Conservation (phyloP, 352 stramenopile species). For the Phytophthora meadii region DNA sequence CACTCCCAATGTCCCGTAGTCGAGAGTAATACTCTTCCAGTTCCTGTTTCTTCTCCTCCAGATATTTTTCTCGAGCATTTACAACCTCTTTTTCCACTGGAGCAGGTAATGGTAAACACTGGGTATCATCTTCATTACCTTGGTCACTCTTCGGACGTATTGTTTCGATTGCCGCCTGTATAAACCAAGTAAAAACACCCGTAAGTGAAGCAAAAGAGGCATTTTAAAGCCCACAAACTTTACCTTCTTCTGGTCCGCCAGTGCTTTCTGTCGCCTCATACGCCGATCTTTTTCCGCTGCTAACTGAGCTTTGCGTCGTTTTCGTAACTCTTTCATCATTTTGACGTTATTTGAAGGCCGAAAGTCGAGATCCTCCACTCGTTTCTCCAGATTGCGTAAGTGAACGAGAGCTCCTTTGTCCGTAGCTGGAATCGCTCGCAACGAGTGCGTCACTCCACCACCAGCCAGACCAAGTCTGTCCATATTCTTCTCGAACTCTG, state of each 20-base stretch:
- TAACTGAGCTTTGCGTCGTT: conserved; percentile 68
- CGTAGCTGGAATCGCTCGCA: conserved; percentile 48
- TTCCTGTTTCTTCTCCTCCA: conserved; percentile 47
- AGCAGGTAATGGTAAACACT: background rate
- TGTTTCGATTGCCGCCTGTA: conserved; percentile 12
- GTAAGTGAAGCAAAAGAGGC: background rate
- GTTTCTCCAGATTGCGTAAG: conserved; percentile 49
- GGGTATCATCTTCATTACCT: conserved; percentile 1
- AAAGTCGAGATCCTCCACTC: conserved; percentile 65
- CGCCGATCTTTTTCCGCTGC: conserved; percentile 73
- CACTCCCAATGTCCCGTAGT: conserved; percentile 42
- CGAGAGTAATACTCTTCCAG: conserved; percentile 60
- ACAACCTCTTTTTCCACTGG: background rate
- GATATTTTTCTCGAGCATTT: conserved; percentile 45
- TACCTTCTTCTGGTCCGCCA: conserved; percentile 51
- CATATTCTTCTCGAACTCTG: conserved; percentile 73
- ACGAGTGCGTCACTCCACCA: conserved; percentile 15
- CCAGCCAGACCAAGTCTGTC: conserved; percentile 55
- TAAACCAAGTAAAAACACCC: too few relatives aligned
- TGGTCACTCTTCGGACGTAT: too few relatives aligned
- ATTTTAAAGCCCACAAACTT: background rate
- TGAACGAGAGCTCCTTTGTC: conserved; percentile 54
- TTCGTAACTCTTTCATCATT: conserved; percentile 86
- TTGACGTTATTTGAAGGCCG: conserved; percentile 79
- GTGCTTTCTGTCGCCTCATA: conserved; percentile 53